phyloP scores from a whole-genome alignment of 2,329 filamentous ascomycete species.

The Alternaria metachromatica region DNA sequence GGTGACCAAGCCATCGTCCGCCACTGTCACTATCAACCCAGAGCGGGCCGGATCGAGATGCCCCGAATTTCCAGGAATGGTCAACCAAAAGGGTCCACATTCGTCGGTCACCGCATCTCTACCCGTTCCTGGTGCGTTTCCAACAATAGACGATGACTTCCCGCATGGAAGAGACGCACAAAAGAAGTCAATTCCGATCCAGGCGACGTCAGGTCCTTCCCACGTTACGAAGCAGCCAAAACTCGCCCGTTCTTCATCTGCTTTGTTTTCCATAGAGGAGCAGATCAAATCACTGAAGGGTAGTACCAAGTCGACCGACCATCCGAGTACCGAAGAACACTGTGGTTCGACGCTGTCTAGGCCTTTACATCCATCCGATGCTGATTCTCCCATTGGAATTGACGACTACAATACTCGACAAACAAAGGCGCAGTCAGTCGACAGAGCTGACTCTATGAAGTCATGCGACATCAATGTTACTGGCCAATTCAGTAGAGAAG shows the following conservation, averaged over 20 bases:
- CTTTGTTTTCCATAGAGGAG: neutral
- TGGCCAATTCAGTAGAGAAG: neutral
- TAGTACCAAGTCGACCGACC: neutral
- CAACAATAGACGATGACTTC: neutral
- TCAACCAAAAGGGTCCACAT: neutral
- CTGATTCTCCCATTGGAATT: neutral
- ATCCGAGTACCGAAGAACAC: neutral
- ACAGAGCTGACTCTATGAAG: neutral
- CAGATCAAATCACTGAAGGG: neutral
- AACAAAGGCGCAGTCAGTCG: neutral
- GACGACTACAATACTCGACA: neutral
- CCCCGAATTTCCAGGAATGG: neutral
- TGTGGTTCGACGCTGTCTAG: neutral
- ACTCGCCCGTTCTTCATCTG: neutral
- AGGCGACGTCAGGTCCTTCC: neutral
- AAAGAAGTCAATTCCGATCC: neutral
- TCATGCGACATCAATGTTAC: neutral
- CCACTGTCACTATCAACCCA: neutral
- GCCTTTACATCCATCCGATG: neutral
- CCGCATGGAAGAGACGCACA: neutral
- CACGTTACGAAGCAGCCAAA: neutral
- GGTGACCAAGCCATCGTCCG: neutral
- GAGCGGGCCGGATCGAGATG: neutral
- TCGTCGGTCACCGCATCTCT: neutral
- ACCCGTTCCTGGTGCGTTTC: neutral